phyloP scores from a whole-genome alignment of 208 protist genomes.

The Acanthamoeba healyi region DNA sequence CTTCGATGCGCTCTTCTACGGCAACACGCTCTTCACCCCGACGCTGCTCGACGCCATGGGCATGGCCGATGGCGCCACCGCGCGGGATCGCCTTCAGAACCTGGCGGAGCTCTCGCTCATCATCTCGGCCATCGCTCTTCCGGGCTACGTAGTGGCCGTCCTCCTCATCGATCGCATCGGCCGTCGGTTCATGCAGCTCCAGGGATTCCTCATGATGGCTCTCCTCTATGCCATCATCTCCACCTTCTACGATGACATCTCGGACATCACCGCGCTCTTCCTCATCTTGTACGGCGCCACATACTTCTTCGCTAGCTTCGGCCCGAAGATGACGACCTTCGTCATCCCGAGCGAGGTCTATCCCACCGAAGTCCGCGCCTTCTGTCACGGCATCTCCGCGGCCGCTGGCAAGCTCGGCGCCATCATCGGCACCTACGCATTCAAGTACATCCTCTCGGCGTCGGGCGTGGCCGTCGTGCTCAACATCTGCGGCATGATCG shows the following conservation, averaged over 20 bases:
- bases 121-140: conserved; percentile 24
- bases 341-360: conserved; percentile 84
- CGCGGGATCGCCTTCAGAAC: conserved; percentile 65
- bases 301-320: conserved; percentile 87
- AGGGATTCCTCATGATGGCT: conserved; percentile 77
- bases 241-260: conserved; percentile 69
- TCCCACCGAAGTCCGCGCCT: conserved; percentile 76
- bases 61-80: conserved; percentile 2
- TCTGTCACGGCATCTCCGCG: conserved; percentile 83
- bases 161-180: conserved; percentile 76
- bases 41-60: conserved; percentile 65
- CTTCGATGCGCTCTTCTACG: conserved; percentile 86
- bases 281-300: conserved; percentile 82
- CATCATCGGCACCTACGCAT: conserved; percentile 75
- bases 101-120: conserved; percentile 73
- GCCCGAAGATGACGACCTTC: conserved; percentile 88
- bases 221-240: conserved; percentile 75
- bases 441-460: conserved; percentile 70
- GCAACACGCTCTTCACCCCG: conserved; percentile 83
- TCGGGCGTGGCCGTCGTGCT: conserved; percentile 15
- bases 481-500: conserved; percentile 50
- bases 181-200: conserved; percentile 47
- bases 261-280: conserved; percentile 1
- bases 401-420: conserved; percentile 83
- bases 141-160: conserved; percentile 75